Evolutionary conservation across 305 asterid species (phyloP), one percentile per base, ranked within the genome.

Genomic region (Solanum hybrid): DNA sequence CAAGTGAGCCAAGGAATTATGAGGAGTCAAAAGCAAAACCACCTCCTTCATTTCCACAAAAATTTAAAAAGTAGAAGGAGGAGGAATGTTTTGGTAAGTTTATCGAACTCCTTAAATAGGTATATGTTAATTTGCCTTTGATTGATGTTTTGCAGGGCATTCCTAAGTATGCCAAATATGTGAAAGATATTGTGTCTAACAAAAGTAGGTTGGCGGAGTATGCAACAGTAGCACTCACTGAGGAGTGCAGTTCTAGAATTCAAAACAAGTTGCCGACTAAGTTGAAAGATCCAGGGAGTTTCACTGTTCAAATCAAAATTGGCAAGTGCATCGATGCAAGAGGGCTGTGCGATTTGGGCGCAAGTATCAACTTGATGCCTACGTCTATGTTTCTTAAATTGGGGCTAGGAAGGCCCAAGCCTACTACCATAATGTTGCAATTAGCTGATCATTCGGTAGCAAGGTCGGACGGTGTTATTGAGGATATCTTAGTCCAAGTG

Each of bases 381-480:
- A 60, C 72, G 2, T 60, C 27, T 2, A 60, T 60, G 27, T 60
- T 60, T 60, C 5, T 19, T 7, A 22, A 60, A 17, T 22, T 19
- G 0, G 12, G 2, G 26, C 12, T 60, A 7, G 2, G 27, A 19
- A 60, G 5, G 5, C 72, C 26, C 1, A 60, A 22, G 72, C 1
- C 12, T 2, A 22, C 72, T 7, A 19, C 72, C 26, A 60, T 22
- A 60, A 7, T 60, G 12, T 60, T 60, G 12, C 72, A 60, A 60
- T 22, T 22, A 3, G 72, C 0, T 19, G 0, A 22, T 1, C 5
- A 0, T 7, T 22, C 12, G 2, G 27, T 19, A 8, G 2, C 12
- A 19, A 60, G 5, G 12, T 1, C 10, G 4, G 2, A 60, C 5
- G 1, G 2, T 19, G 26, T 60, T 19, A 60, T 22, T 19, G 27